Evolutionary conservation across 2,329 filamentous ascomycete genomes (phyloP).

Genomic region (Phyllosticta citriasiana): DNA sequence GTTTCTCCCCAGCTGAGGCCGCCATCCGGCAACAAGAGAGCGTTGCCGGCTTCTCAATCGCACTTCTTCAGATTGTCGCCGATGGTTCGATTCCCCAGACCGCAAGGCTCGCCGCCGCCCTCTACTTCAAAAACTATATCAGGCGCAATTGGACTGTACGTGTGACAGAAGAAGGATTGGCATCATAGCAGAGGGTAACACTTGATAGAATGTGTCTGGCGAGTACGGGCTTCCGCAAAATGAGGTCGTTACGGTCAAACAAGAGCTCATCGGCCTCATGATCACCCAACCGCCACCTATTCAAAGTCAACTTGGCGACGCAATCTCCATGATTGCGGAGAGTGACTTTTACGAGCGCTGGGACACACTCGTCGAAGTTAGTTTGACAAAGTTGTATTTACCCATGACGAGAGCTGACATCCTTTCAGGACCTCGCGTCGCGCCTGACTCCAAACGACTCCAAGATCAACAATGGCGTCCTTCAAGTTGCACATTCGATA

Average conservation of each 20-base stretch:
- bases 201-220: slow-evolving; percentile 69
- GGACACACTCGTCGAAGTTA: slow-evolving; percentile 84
- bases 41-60: slow-evolving; percentile 78
- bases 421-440: slow-evolving; percentile 66
- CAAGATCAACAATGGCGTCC: slow-evolving; percentile 80
- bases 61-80: slow-evolving; percentile 81
- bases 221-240: slow-evolving; percentile 76
- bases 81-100: slow-evolving; percentile 61
- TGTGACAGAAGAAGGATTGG: slow-evolving; percentile 13
- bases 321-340: slow-evolving; percentile 93
- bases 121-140: slow-evolving; percentile 99
- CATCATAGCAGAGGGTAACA: slow-evolving; percentile 9
- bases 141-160: slow-evolving; percentile 79
- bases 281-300: slow-evolving; percentile 79
- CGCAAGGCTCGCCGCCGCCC: slow-evolving; percentile 74
- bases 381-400: slow-evolving; percentile 16
- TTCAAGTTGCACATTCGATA: slow-evolving; percentile 96
- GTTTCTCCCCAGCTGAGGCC: slow-evolving; percentile 57
- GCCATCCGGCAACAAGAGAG: slow-evolving; percentile 68
- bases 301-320: slow-evolving; percentile 89
- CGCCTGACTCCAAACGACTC: slow-evolving; percentile 74
- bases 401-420: slow-evolving; percentile 1
- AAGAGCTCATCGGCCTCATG: slow-evolving; percentile 93
- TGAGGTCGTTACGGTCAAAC: slow-evolving; percentile 86
- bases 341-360: slow-evolving; percentile 95